Conservation (phyloP, 2,329 filamentous ascomycete species). For the Nigrospora oryzae region DNA sequence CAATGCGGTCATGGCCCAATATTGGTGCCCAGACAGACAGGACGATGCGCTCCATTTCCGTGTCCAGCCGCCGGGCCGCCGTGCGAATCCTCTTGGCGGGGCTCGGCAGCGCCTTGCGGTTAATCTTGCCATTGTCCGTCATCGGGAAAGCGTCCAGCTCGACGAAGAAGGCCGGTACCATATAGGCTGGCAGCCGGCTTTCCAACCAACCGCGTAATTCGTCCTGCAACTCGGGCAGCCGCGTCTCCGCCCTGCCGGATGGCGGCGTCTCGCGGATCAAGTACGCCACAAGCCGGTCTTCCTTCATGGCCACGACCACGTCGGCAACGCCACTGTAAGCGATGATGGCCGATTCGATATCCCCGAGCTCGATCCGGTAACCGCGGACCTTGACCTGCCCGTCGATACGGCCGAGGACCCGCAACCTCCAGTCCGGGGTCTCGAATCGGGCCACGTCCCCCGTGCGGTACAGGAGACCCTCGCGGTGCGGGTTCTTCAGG, state of each 20-base stretch:
- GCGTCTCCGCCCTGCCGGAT: too few relatives aligned
- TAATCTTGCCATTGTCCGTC: constrained; percentile 15
- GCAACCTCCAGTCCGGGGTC: constrained; percentile 7
- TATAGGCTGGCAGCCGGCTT: constrained; percentile 14
- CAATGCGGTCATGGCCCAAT: background rate
- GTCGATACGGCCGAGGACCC: constrained; percentile 15
- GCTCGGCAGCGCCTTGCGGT: constrained; percentile 18
- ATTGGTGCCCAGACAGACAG: background rate
- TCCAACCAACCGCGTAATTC: constrained; percentile 15
- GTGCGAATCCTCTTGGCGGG: constrained; percentile 2
- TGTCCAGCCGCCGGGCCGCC: background rate
- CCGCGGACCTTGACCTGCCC: constrained; percentile 20
- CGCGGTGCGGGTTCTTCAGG: constrained; percentile 12
- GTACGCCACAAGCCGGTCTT: constrained; percentile 20
- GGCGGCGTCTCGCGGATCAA: too few relatives aligned
- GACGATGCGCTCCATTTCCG: background rate
- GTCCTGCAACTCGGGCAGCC: background rate
- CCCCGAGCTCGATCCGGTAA: constrained; percentile 18
- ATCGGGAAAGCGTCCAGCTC: constrained; percentile 15
- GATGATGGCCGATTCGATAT: constrained; percentile 16
- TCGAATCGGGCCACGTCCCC: constrained; percentile 14
- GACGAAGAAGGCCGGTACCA: constrained; percentile 19
- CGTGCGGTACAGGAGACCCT: constrained; percentile 15
- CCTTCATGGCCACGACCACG: constrained; percentile 15
- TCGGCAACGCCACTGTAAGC: constrained; percentile 11